Evolutionary conservation across 1,284 basidiomycete genomes (phyloP), one percentile per base, ranked within the genome.

Genomic region (Blastosporella zonata): DNA sequence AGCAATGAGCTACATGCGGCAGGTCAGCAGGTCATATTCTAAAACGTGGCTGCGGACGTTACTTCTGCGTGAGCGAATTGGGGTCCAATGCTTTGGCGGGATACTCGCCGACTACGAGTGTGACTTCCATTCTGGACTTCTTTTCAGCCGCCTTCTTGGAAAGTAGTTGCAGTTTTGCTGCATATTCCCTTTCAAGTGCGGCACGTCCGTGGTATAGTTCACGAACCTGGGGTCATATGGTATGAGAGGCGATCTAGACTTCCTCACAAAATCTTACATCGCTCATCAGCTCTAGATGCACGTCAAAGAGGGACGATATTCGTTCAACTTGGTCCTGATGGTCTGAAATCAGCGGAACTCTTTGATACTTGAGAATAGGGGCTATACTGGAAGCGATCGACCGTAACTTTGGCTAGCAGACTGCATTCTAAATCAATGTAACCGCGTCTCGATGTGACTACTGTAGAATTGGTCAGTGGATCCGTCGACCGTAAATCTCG

Each of bases 141-240:
- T 80, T 87, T 42, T 91, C 90, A 13, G 72, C 67, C 1, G 82
- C 81, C 60, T 82, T 90, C 65, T 76, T 81, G 2, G 75, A 74
- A 21, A 92, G 65, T 12, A 70, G 64, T 59, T 86, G 80, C 15
- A 90, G 69, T 60, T 86, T 90, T 15, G 67, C 61, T 1, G 87
- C 84, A 61, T 89, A 90, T 59, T 92, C 87, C 44, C 82, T 79
- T 63, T 92, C 89, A 10, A 91, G 69, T 10, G 71, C 74, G 13
- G 71, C 79, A 35, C 83, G 75, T 46, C 85, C 84, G 45, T 73
- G 72, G 60, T 88, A 82, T 40, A 90, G 61, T 40, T 90, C 87
- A 45, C 86, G 79, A 45, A 85, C 75, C 87, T 90, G 58, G 25
- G 10, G 9, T 15, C 35, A 12, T 9, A 12, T 45, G 38, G 6